Evolutionary conservation across 305 asterid species (phyloP).

Genomic region (Nicotiana rustica): DNA sequence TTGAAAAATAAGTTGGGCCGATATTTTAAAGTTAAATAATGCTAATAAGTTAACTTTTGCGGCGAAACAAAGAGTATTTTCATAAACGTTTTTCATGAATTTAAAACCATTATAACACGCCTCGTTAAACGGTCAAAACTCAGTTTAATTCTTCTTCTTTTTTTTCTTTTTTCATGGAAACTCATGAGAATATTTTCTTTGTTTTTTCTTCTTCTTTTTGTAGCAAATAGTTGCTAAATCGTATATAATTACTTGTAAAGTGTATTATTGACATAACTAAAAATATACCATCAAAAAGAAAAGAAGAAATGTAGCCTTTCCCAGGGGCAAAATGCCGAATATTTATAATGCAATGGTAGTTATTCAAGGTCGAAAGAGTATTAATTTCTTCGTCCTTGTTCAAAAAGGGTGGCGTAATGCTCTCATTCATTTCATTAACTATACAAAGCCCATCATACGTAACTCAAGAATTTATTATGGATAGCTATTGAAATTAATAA

Average conservation of each 20-base stretch:
- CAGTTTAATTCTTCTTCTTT: background rate
- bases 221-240: background rate
- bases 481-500: slow-evolving; percentile 46
- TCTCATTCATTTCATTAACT: slow-evolving; percentile 29
- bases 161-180: background rate
- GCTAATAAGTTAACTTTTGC: background rate
- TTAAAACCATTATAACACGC: background rate
- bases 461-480: slow-evolving; percentile 32
- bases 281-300: background rate
- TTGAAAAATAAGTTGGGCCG: slow-evolving; percentile 25
- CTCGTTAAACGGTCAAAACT: background rate
- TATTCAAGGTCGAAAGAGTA: too few species aligned
- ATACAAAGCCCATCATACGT: slow-evolving; percentile 22
- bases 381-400: background rate
- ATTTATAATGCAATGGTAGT: too few species aligned
- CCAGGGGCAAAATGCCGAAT: too few species aligned
- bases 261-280: background rate
- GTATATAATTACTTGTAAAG: background rate
- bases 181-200: background rate
- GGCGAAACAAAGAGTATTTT: slow-evolving; percentile 5
- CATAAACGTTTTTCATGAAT: background rate
- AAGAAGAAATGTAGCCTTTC: too few species aligned
- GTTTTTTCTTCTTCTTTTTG: background rate
- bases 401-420: background rate
- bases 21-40: background rate